phyloP scores from a whole-genome alignment of 192 early-diverging fungal genomes.

The Backusella sp. region DNA sequence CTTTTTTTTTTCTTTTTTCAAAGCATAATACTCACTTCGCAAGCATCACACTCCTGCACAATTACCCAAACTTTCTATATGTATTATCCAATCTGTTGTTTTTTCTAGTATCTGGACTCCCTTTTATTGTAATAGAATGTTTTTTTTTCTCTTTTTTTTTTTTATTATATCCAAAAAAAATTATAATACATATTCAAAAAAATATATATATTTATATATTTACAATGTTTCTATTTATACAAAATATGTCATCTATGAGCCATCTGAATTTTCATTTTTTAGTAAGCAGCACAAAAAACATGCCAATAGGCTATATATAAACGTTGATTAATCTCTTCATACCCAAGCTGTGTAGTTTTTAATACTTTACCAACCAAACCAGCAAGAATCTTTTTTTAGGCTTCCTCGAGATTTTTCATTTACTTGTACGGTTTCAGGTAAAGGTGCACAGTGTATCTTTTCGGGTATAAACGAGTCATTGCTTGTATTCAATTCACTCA shows the following conservation, averaged over 20 bases:
- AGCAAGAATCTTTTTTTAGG: conserved; percentile 1
- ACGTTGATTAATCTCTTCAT: neutral
- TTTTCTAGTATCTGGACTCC: neutral
- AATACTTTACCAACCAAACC: conserved; percentile 10
- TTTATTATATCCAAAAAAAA: neutral
- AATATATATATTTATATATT: neutral
- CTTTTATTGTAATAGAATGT: conserved; percentile 2
- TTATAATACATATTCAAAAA: neutral
- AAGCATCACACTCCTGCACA: neutral
- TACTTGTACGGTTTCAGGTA: neutral
- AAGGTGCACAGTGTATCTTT: neutral
- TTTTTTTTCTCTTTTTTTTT: neutral
- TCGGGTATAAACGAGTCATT: neutral
- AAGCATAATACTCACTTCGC: neutral
- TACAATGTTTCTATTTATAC: neutral
- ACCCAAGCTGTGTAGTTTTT: neutral
- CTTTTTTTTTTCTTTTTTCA: neutral
- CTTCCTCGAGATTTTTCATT: neutral
- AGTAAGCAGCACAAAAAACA: conserved; percentile 15
- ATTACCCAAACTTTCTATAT: neutral
- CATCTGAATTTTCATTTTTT: conserved; percentile 8
- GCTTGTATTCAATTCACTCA: neutral
- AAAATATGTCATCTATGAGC: neutral
- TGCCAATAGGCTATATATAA: neutral
- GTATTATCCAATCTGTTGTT: neutral